phyloP scores from a whole-genome alignment of 768 basidiomycete genomes.

The Kwoniella sp. region DNA sequence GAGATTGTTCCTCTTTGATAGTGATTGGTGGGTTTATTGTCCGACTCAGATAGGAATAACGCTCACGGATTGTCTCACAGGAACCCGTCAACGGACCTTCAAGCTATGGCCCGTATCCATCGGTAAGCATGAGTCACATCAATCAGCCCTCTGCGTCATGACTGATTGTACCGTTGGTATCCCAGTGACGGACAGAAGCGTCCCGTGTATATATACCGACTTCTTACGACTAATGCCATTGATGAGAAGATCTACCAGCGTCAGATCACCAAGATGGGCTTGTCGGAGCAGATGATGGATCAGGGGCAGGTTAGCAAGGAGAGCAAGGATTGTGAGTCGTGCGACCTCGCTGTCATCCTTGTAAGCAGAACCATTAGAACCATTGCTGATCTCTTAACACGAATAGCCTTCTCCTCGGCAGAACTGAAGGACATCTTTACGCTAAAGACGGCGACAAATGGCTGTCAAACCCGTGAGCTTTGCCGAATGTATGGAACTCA shows the following conservation, averaged over 20 bases:
- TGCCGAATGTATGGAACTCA: not conserved
- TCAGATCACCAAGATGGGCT: constrained; percentile 88
- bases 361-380: not conserved
- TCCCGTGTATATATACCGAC: constrained; percentile 71
- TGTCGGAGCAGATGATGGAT: constrained; percentile 68
- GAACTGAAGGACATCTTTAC: constrained; percentile 91
- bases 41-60: not conserved
- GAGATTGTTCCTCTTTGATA: constrained; percentile 65
- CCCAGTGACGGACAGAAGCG: constrained; percentile 88
- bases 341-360: not conserved
- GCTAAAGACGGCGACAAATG: constrained; percentile 70
- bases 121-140: constrained; percentile 61
- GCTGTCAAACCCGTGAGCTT: constrained; percentile 72
- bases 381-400: not conserved
- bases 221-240: constrained; percentile 68
- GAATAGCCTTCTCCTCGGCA: constrained; percentile 47
- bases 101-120: constrained; percentile 97
- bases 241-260: constrained; percentile 67
- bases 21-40: constrained; percentile 44
- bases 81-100: constrained; percentile 68
- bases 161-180: not conserved
- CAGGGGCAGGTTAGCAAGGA: constrained; percentile 66
- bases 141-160: not conserved
- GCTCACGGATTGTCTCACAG: constrained; percentile 26
- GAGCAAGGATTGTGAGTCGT: constrained; percentile 70